phyloP scores from a whole-genome alignment of 352 stramenopile genomes.

The Phytophthora parvispora region DNA sequence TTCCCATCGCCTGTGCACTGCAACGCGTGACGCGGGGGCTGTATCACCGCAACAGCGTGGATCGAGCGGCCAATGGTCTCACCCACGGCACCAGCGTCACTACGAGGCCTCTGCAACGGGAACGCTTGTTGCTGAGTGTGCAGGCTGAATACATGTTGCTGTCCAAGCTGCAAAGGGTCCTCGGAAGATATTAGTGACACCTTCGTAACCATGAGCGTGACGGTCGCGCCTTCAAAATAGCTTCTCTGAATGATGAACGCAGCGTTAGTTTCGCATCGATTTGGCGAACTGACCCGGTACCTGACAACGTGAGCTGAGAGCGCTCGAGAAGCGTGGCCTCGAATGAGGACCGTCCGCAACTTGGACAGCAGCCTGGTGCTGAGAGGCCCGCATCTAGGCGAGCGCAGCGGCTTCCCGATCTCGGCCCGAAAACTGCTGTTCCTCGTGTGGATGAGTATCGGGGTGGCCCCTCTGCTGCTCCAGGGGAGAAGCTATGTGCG shows the following conservation, averaged over 20 bases:
- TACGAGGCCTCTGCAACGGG: not conserved
- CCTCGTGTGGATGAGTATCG: conserved; percentile 34
- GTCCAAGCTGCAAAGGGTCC: not conserved
- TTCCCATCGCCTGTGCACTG: conserved; percentile 17
- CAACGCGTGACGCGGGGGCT: conserved; percentile 9
- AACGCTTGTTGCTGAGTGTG: not conserved
- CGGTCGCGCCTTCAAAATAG: conserved; percentile 16
- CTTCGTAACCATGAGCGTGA: not conserved
- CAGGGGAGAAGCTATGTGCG: conserved; percentile 38
- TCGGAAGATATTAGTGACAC: not conserved
- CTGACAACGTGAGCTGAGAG: conserved; percentile 1
- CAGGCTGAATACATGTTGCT: not conserved
- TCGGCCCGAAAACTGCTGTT: conserved; percentile 21
- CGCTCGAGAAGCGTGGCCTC: not conserved
- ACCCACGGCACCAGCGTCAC: conserved; percentile 9
- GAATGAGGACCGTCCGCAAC: conserved; percentile 11
- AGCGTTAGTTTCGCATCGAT: conserved; percentile 22
- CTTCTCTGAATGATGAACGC: conserved; percentile 5
- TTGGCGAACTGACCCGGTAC: not conserved
- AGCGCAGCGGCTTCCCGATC: conserved; percentile 1
- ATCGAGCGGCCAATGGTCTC: conserved; percentile 14
- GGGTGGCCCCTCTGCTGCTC: conserved; percentile 43
- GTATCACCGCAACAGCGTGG: conserved; percentile 10
- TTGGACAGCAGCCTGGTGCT: conserved; percentile 25
- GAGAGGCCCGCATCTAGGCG: conserved; percentile 19